phyloP scores from a whole-genome alignment of 306 rosid genomes.

The Cicer cuneatum region DNA sequence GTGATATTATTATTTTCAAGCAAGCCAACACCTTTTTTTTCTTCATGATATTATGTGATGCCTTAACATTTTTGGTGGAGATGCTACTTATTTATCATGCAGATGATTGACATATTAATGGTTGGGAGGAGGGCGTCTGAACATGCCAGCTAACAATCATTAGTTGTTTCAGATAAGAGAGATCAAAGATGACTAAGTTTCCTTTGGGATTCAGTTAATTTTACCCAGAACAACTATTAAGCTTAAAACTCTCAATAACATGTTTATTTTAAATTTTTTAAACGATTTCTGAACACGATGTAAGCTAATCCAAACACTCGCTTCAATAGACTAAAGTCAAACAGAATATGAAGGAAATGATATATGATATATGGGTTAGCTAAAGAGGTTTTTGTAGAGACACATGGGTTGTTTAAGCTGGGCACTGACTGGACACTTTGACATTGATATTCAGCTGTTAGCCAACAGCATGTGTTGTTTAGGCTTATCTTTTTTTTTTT shows the following conservation, averaged over 20 bases:
- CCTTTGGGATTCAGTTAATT: background rate
- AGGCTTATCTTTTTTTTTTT: background rate
- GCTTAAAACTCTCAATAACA: background rate
- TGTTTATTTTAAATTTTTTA: slow-evolving; percentile 6
- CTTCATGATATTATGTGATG: too few species aligned
- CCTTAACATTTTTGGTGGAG: background rate
- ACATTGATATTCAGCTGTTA: slow-evolving; percentile 11
- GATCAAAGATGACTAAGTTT: background rate
- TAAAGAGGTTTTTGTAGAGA: background rate
- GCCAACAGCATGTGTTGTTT: background rate
- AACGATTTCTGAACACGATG: background rate
- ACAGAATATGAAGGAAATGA: slow-evolving; percentile 5
- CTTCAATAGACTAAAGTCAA: background rate
- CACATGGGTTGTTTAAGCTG: slow-evolving; percentile 4
- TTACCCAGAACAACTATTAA: background rate
- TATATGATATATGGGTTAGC: slow-evolving; percentile 7
- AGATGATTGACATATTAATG: slow-evolving; percentile 23
- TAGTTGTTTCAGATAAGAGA: background rate
- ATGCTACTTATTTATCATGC: slow-evolving; percentile 30
- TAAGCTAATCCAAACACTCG: slow-evolving; percentile 8
- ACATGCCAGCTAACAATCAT: background rate
- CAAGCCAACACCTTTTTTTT: background rate
- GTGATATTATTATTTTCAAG: slow-evolving; percentile 1
- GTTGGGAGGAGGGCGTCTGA: background rate
- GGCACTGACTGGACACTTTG: slow-evolving; percentile 21